A percentile compares a stretch with the other conserved stretches of the same genome.
Conservation (phyloP, 2,329 filamentous ascomycete genomes). For the Bimuria novae-zelandiae region DNA sequence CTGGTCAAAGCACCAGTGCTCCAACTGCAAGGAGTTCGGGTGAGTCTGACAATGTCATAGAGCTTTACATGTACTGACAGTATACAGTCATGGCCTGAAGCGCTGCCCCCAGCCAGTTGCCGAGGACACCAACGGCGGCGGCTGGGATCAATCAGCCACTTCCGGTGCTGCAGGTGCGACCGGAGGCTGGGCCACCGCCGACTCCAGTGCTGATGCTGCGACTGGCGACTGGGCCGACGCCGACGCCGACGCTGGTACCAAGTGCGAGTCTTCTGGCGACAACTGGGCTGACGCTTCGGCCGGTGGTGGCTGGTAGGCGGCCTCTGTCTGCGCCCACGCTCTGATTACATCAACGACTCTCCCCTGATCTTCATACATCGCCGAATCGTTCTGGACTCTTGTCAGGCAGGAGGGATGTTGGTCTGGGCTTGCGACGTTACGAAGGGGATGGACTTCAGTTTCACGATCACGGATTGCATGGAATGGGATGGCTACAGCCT, state of each 20-base stretch:
- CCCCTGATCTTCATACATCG: not conserved
- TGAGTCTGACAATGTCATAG: not conserved
- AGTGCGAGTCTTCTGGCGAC: constrained; percentile 14
- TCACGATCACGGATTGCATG: not conserved
- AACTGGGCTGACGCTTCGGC: constrained; percentile 22
- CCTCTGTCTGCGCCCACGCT: not conserved
- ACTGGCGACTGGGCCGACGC: constrained; percentile 24
- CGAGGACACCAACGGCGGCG: constrained; percentile 28
- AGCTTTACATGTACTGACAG: constrained; percentile 16
- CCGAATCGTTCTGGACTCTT: not conserved
- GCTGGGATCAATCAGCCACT: constrained; percentile 6
- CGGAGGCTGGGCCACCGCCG: constrained; percentile 25
- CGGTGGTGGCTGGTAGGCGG: constrained; percentile 5
- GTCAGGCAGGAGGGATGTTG: not conserved
- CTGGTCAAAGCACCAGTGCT: constrained; percentile 63
- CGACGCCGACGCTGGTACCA: constrained; percentile 19
- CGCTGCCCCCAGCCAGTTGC: constrained; percentile 45
- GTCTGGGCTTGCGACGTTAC: not conserved
- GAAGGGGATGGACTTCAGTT: not conserved
- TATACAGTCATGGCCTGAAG: constrained; percentile 47
- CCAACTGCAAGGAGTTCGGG: constrained; percentile 57
- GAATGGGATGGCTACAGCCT: not conserved
- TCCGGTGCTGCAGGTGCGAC: constrained; percentile 9
- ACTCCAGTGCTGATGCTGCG: constrained; percentile 11
- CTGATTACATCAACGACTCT: not conserved